Conservation (phyloP, 164 flowering plant genomes). For the Protea cynaroides region DNA sequence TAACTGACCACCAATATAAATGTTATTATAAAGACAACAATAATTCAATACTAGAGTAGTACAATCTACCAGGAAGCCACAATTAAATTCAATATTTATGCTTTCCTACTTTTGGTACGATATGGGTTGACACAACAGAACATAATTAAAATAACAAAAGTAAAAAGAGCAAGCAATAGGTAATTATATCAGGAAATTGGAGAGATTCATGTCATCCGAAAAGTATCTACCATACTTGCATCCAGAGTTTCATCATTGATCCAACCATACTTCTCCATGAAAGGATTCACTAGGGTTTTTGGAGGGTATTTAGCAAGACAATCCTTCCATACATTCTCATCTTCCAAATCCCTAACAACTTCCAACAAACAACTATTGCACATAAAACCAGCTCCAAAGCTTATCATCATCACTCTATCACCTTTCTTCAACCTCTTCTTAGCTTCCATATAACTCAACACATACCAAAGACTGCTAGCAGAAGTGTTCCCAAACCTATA, state of each 20-base stretch:
- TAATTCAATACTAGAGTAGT: no score
- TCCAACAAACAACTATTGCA: conserved; percentile 81
- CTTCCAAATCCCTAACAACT: conserved; percentile 52
- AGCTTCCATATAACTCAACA: conserved; percentile 28
- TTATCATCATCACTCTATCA: conserved; percentile 50
- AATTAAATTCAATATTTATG: no score
- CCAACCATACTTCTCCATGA: conserved; percentile 58
- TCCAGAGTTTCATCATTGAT: conserved; percentile 9
- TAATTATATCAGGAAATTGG: no score
- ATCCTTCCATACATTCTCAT: conserved; percentile 50
- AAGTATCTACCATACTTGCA: neutral
- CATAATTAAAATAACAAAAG: no score
- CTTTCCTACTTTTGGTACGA: no score
- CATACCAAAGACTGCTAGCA: conserved; percentile 35
- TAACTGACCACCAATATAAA: no score
- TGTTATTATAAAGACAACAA: no score
- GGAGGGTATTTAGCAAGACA: conserved; percentile 53
- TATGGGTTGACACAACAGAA: no score
- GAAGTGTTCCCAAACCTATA: conserved; percentile 67
- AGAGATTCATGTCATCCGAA: no score
- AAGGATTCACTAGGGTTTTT: conserved; percentile 35
- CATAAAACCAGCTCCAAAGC: conserved; percentile 28
- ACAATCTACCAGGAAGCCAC: no score
- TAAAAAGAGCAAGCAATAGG: no score
- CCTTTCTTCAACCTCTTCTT: conserved; percentile 45